Percentiles rank a stretch among this genome's conserved stretches.
phyloP scores from a whole-genome alignment of 306 rosid species.

The Casuarina cunninghamiana region DNA sequence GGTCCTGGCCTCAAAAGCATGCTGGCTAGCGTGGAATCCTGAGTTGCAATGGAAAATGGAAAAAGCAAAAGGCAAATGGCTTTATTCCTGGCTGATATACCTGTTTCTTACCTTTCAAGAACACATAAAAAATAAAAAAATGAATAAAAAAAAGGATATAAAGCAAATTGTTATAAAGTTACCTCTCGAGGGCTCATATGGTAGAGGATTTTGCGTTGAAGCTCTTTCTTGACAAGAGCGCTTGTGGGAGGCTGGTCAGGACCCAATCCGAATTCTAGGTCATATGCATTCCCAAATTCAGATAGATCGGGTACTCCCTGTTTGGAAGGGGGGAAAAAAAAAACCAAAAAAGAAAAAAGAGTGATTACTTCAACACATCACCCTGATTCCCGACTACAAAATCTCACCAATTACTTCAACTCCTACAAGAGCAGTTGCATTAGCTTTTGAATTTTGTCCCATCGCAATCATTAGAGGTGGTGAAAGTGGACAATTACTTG shows the following conservation, averaged over 20 bases:
- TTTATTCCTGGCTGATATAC: too few relatives aligned
- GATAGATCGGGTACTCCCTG: slow-evolving; percentile 87
- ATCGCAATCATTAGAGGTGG: slow-evolving; percentile 33
- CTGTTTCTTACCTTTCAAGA: too few relatives aligned
- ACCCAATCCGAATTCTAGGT: slow-evolving; percentile 74
- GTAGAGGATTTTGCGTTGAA: slow-evolving; percentile 67
- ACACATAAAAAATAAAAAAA: not conserved
- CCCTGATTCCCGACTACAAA: not conserved
- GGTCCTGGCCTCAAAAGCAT: slow-evolving; percentile 94
- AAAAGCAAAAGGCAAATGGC: too few relatives aligned
- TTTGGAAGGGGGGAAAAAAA: not conserved
- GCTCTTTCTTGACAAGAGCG: slow-evolving; percentile 68
- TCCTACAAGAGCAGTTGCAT: not conserved
- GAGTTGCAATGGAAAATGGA: not conserved
- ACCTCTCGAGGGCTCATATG: slow-evolving; percentile 85
- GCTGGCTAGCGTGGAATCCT: slow-evolving; percentile 89
- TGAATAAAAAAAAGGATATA: slow-evolving; percentile 16
- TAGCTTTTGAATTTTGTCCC: slow-evolving; percentile 22
- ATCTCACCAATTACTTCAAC: not conserved
- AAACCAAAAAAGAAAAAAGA: not conserved
- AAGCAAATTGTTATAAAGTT: slow-evolving; percentile 20
- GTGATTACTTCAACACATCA: not conserved
- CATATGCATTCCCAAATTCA: slow-evolving; percentile 70
- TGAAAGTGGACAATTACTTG: slow-evolving; percentile 8
- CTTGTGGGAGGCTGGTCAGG: slow-evolving; percentile 78